Base-by-base conservation (phyloP, 805 yeast species). In the Starmerella ratchasimensis region DNA sequence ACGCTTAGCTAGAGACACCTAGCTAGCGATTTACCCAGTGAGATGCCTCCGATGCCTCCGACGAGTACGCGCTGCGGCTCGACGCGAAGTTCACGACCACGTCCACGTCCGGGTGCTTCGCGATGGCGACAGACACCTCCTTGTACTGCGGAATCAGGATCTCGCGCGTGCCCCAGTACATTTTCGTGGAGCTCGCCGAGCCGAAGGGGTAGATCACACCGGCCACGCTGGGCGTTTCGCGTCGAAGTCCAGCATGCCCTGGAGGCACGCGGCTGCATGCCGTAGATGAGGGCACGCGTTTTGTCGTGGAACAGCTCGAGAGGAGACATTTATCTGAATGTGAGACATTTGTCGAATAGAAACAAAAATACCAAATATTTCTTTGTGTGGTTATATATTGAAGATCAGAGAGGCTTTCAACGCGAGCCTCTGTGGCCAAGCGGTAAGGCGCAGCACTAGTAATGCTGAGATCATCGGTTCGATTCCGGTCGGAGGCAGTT, bases 401-500 rank as follows among this genome's bases (percentile, higher is more conserved):
- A 9, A 9, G n/a, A n/a, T n/a, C n/a, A n/a, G n/a, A n/a, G n/a
- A n/a, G n/a, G n/a, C n/a, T n/a, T n/a, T n/a, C n/a, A 22, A 3
- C 13, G 20, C 6, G 15, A 43, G 69, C 71, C 68, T 65, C 62
- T 67, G 67, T 67, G 72, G 72, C 72, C 72, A 67, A 68, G 71
- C 64, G 81, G 81, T 75, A 74, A 76, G 79, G 82, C 81, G 81
- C 74, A 74, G 76, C 81, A 75, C 81, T 75, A 74, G 81, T 76
- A 75, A 76, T 76, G 81, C 75, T 73, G 74, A 74, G 80, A 76
- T 74, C 81, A 73, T 75, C 77, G 71, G 78, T 72, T 72, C 78
- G 67, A 72, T 62, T 72, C 77, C 71, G 77, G 72, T 69, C 71
- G 71, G 72, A 65, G 73, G 76, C 76, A 40, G 8, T 3, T 22